phyloP scores from a whole-genome alignment of 2,329 filamentous ascomycete species.

The Exophiala lecanii-corni region DNA sequence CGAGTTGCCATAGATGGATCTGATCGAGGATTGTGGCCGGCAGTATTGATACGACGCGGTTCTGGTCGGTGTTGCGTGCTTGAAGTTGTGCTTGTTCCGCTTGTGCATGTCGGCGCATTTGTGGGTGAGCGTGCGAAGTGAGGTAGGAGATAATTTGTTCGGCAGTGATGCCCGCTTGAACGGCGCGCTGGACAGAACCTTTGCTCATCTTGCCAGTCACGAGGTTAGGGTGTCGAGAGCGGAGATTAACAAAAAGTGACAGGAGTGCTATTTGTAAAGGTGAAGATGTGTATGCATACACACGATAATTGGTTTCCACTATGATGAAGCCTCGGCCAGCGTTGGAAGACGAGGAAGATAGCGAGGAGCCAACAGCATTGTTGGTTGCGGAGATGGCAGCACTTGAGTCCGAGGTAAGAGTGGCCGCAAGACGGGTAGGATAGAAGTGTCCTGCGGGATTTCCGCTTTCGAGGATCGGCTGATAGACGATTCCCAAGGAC shows the following conservation, averaged over 20 bases:
- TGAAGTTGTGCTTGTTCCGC: constrained; percentile 25
- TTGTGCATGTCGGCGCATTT: constrained; percentile 68
- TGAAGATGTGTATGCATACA: constrained; percentile 95
- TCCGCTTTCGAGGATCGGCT: constrained; percentile 27
- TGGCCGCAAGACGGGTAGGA: constrained; percentile 89
- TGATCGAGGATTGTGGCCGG: constrained; percentile 97
- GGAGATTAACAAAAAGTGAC: constrained; percentile 79
- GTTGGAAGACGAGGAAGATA: constrained; percentile 32
- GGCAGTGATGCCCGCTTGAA: constrained; percentile 84
- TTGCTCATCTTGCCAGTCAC: constrained; percentile 88
- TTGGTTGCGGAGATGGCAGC: constrained; percentile 66
- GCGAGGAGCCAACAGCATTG: constrained; percentile 64
- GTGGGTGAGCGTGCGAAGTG: constrained; percentile 85
- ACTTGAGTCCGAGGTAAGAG: constrained; percentile 72
- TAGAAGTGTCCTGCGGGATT: constrained; percentile 59
- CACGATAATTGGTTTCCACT: constrained; percentile 93
- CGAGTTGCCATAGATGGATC: constrained; percentile 94
- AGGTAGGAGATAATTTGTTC: constrained; percentile 95
- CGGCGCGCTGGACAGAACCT: constrained; percentile 79
- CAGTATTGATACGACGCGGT: constrained; percentile 57
- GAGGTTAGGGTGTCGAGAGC: constrained; percentile 89
- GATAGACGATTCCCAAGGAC: constrained; percentile 89
- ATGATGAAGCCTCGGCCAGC: constrained; percentile 70
- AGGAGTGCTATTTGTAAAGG: constrained; percentile 93
- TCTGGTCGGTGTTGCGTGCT: constrained; percentile 31